A percentile compares a stretch with the other conserved stretches of the same genome.
Evolutionary conservation across 192 early-diverging fungal genomes (phyloP).

Genomic region (Umbelopsis sp.): DNA sequence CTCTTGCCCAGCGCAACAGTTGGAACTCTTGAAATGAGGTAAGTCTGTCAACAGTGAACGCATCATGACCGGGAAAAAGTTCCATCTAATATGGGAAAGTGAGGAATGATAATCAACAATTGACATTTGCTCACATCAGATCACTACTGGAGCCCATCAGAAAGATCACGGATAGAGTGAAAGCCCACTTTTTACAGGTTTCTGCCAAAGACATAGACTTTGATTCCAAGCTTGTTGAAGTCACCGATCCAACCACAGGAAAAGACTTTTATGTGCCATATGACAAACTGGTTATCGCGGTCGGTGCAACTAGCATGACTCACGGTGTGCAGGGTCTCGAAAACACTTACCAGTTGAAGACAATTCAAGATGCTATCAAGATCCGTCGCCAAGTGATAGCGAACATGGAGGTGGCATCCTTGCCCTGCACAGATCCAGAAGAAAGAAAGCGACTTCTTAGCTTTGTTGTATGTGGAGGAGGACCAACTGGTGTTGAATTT

Average conservation of each 20-base stretch:
- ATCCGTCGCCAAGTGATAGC: constrained; percentile 60
- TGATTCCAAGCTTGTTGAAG: constrained; percentile 51
- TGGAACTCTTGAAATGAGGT: constrained; percentile 60
- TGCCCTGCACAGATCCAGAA: constrained; percentile 60
- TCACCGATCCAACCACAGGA: constrained; percentile 29
- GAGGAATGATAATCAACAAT: not conserved
- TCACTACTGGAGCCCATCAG: constrained; percentile 58
- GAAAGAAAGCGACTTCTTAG: constrained; percentile 63
- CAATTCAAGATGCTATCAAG: constrained; percentile 62
- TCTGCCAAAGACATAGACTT: constrained; percentile 52
- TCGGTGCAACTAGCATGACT: constrained; percentile 59
- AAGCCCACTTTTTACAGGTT: constrained; percentile 52
- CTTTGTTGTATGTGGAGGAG: constrained; percentile 77
- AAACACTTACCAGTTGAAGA: constrained; percentile 63
- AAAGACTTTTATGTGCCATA: constrained; percentile 55
- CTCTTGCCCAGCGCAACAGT: constrained; percentile 56
- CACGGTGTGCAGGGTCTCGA: constrained; percentile 68
- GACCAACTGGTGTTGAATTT: constrained; percentile 71
- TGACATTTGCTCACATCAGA: constrained; percentile 24
- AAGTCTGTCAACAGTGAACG: constrained; percentile 5
- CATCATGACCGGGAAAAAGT: not conserved
- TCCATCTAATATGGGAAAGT: not conserved
- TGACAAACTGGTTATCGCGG: constrained; percentile 57
- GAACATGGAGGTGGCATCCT: constrained; percentile 66
- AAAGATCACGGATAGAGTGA: constrained; percentile 42